Evolutionary conservation across 1,139 yeast genomes (phyloP).

Genomic region (Blastobotrys illinoisensis): DNA sequence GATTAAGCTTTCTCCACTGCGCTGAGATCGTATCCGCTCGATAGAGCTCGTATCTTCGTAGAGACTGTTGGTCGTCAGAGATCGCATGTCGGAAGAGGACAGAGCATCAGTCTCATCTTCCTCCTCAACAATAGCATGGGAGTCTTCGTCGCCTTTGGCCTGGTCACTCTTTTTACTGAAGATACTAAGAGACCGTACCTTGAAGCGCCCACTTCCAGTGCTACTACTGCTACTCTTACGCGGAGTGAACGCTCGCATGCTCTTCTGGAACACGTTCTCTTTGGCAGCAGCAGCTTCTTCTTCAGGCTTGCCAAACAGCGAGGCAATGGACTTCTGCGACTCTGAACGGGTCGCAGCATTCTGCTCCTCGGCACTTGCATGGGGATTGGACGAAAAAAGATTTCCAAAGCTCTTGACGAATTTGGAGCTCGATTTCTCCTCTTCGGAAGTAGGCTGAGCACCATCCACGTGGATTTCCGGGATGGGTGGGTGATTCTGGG

Average conservation of each 20-base stretch:
- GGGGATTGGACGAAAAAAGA: slow-evolving; percentile 17
- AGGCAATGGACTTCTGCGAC: slow-evolving; percentile 22
- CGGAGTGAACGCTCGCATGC: slow-evolving; percentile 27
- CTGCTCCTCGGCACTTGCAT: slow-evolving; percentile 8
- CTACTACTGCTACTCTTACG: slow-evolving; percentile 9
- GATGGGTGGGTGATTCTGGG: not conserved
- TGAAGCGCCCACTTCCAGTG: slow-evolving; percentile 11
- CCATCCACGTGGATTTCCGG: not conserved
- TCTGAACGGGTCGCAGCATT: slow-evolving; percentile 1
- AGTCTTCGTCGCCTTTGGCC: slow-evolving; percentile 11
- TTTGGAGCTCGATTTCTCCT: slow-evolving; percentile 11
- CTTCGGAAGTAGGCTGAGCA: not conserved
- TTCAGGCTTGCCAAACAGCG: slow-evolving; percentile 22
- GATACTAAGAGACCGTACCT: slow-evolving; percentile 26
- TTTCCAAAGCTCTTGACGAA: slow-evolving; percentile 25
- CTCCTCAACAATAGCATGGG: slow-evolving; percentile 17
- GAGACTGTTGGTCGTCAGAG: not conserved
- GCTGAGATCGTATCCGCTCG: not conserved
- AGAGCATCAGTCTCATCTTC: slow-evolving; percentile 9
- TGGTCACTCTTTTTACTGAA: slow-evolving; percentile 26
- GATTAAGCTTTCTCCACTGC: not conserved
- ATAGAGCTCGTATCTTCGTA: not conserved
- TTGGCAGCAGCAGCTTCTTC: slow-evolving; percentile 15
- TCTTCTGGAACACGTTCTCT: slow-evolving; percentile 27
- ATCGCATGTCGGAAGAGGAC: not conserved